Conservation (phyloP, 2,329 filamentous ascomycete species). For the Blumeria hordei region DNA sequence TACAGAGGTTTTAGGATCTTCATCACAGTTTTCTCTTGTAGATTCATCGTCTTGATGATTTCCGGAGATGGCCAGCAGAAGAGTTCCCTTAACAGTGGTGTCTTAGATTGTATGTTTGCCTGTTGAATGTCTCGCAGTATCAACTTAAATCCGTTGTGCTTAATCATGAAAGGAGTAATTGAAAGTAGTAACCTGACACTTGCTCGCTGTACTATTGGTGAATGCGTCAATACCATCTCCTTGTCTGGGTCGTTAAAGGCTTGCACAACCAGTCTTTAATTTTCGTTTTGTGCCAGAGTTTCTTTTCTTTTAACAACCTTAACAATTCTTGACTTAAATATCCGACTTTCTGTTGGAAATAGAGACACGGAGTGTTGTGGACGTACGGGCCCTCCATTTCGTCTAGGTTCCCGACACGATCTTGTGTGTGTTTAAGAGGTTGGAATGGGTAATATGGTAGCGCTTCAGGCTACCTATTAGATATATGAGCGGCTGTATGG, state of each 20-base stretch:
- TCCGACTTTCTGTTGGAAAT: no score
- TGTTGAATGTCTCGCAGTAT: background rate
- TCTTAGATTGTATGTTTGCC: background rate
- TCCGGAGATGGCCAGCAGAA: background rate
- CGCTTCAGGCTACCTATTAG: no score
- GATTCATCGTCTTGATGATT: background rate
- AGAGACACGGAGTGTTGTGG: no score
- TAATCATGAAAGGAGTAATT: background rate
- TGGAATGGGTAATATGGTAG: no score
- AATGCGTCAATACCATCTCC: background rate
- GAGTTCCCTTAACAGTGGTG: background rate
- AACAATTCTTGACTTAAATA: background rate
- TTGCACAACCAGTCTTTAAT: background rate
- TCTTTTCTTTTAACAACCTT: background rate
- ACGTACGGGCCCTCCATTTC: no score
- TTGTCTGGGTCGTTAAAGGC: background rate
- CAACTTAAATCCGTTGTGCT: background rate
- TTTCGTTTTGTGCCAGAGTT: background rate
- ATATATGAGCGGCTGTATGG: no score
- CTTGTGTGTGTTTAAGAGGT: no score
- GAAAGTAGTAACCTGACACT: background rate
- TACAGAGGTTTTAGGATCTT: background rate
- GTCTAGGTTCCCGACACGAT: no score
- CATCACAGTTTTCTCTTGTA: background rate
- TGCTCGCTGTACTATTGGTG: background rate